Evolutionary conservation across 2,329 filamentous ascomycete genomes (phyloP), one percentile per base, ranked within the genome.

Genomic region (Sporothrix humicola): DNA sequence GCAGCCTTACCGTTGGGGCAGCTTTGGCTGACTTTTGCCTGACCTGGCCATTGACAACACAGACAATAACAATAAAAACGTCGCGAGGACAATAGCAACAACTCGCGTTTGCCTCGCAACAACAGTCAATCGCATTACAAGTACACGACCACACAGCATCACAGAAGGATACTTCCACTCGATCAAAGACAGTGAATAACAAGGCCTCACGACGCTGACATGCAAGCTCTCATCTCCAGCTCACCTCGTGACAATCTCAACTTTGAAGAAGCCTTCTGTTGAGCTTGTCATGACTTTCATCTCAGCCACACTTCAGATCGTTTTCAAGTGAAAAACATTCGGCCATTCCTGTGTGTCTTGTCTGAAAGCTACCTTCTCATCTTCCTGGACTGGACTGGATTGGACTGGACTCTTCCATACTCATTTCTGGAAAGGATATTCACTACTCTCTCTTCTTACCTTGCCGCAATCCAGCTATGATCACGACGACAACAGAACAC

Each of bases 1-100:
- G 61, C 61, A 66, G 61, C 61, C 61, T 66, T 66, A 48, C 61
- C 42, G 61, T 15, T 26, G 61, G 61, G 23, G 37, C 20, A 15
- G 42, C 20, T 37, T 37, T 37, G 13, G 48, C 52, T 12, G 20
- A 26, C 23, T 20, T 56, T 56, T 20, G 52, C n/a, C 52, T 20
- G 42, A 15, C n/a, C 42, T 26, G 61, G 42, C 37, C 37, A 37
- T 65, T n/a, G 10, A 65, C 42, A 66, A 15, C 20, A 3, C 42
- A 52, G 13, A 52, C 48, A 17, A 15, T 17, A 65, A 23, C 59
- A 46, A 65, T 65, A 66, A 46, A 23, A 7, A 44, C 37, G 31
- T 37, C 31, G 31, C 23, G 31, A 37, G 23, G 37, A 44, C 59
- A 63, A 63, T 63, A n/a, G n/a, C 10, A 65, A 23, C 42, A 15